Evolutionary conservation across 2,329 filamentous ascomycete genomes (phyloP).

Genomic region (Sphaerulina populicola): DNA sequence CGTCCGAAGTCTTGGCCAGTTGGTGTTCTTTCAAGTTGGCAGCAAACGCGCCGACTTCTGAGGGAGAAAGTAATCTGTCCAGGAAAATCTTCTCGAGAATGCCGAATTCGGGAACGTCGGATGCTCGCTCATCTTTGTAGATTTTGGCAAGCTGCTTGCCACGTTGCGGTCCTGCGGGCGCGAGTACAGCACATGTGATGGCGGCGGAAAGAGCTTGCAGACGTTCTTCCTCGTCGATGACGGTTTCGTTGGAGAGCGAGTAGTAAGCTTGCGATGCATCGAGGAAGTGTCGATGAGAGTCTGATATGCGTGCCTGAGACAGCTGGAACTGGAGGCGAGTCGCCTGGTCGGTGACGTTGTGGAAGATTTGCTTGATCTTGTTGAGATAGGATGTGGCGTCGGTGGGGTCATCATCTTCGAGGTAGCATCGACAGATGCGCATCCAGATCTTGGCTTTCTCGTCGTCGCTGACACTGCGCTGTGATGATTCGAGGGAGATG

Average conservation of each 20-base stretch:
- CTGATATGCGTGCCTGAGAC: constrained; percentile 84
- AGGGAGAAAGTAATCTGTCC: constrained; percentile 68
- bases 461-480: constrained; percentile 71
- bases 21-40: constrained; percentile 76
- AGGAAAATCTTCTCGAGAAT: constrained; percentile 98
- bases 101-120: constrained; percentile 65
- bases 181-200: constrained; percentile 85
- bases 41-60: constrained; percentile 82
- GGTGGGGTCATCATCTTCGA: constrained; percentile 87
- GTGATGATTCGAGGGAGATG: constrained; percentile 81
- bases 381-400: constrained; percentile 81
- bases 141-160: constrained; percentile 71
- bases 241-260: constrained; percentile 66
- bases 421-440: constrained; percentile 84
- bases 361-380: constrained; percentile 87
- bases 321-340: constrained; percentile 79
- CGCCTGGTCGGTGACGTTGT: constrained; percentile 64
- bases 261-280: constrained; percentile 84
- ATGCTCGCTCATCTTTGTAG: constrained; percentile 85
- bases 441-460: constrained; percentile 84
- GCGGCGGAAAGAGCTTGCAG: constrained; percentile 76
- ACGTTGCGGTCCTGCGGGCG: constrained; percentile 78
- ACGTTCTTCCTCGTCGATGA: constrained; percentile 79
- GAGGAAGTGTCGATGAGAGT: constrained; percentile 82
- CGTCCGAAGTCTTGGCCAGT: constrained; percentile 79